Evolutionary conservation across 1,284 basidiomycete genomes (phyloP).

Genomic region (Mycena sp.): DNA sequence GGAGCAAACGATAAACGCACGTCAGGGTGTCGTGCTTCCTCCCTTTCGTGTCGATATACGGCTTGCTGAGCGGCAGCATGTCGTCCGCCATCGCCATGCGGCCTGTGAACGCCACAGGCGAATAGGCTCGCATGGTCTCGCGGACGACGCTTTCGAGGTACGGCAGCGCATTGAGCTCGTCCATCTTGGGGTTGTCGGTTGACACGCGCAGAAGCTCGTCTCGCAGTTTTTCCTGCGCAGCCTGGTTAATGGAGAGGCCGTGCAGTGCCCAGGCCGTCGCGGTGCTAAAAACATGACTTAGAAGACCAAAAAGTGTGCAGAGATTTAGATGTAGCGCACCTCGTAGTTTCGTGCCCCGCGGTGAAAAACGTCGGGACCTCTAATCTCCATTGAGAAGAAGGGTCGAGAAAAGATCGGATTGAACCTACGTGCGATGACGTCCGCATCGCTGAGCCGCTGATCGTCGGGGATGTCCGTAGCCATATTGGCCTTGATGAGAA

Average conservation of each 20-base stretch:
- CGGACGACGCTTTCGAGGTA: slow-evolving; percentile 80
- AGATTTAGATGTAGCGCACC: not conserved
- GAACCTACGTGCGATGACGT: slow-evolving; percentile 79
- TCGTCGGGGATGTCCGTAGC: slow-evolving; percentile 69
- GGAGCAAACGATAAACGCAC: slow-evolving; percentile 33
- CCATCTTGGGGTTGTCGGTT: slow-evolving; percentile 56
- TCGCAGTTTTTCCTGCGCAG: slow-evolving; percentile 70
- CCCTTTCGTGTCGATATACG: slow-evolving; percentile 64
- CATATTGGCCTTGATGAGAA: slow-evolving; percentile 75
- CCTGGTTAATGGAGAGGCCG: slow-evolving; percentile 70
- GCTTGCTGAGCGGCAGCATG: slow-evolving; percentile 72
- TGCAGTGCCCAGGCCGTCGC: slow-evolving; percentile 80
- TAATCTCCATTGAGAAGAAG: slow-evolving; percentile 30
- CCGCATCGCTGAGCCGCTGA: slow-evolving; percentile 81
- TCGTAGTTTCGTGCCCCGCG: slow-evolving; percentile 71
- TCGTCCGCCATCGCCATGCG: slow-evolving; percentile 81
- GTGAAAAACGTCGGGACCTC: slow-evolving; percentile 70
- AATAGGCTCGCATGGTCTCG: slow-evolving; percentile 76
- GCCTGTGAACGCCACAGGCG: slow-evolving; percentile 80
- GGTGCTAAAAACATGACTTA: slow-evolving; percentile 44
- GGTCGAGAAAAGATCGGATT: not conserved
- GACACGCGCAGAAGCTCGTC: slow-evolving; percentile 61
- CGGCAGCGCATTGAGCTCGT: slow-evolving; percentile 69
- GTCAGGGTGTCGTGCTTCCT: slow-evolving; percentile 47
- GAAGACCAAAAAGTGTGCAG: no score